Base-by-base conservation (phyloP, 352 stramenopile species). In the Phytophthora boehmeriae region DNA sequence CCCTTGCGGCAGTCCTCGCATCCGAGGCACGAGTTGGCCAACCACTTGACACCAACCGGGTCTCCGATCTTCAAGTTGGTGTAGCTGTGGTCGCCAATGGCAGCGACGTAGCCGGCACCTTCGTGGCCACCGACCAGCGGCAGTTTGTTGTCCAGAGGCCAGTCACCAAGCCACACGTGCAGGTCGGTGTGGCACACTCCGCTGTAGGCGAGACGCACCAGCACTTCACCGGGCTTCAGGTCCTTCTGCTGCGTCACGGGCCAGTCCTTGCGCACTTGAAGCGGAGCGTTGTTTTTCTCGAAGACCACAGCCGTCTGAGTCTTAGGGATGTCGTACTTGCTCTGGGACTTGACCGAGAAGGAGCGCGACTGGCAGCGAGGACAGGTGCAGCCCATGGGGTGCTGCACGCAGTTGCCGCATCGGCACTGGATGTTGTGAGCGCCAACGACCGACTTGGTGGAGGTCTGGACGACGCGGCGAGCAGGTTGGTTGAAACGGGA, bases 61-160 rank as follows among this genome's bases (percentile, higher is more conserved):
- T 81, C 73, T 2, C 73, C 73, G 16, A 81, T 54, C 43, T 74
- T 68, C 13, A 76, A 59, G 25, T 66, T 47, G 16, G 66, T 78
- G 36, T 59, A 42, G 8, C 60, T 78, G 50, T 78, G 23, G 1
- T 67, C n/a, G 43, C 66, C 76, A n/a, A 80, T 75, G 35, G 73
- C 73, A 14, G 71, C 71, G 32, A 79, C 66, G 59, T 76, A 79
- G n/a, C 71, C 71, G 3, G 71, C 63, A 5, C 71, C 71, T 69
- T 85, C 76, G 59, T 85, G 76, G 45, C 76, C 76, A 42, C 71
- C 73, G 17, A 85, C 70, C 20, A 80, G 60, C 8, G 75, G 72
- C 45, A 73, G 27, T 48, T 74, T 69, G 56, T 62, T 66, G 41
- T 54, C 46, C 16, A 68, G 34, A 5, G 71, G 66, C 59, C 70